These are phyloP conservation scores for Myriosclerotinia duriaeana DNA, from an alignment of 2,329 filamentous ascomycete genomes.

Conservation along the genomic window DNA sequence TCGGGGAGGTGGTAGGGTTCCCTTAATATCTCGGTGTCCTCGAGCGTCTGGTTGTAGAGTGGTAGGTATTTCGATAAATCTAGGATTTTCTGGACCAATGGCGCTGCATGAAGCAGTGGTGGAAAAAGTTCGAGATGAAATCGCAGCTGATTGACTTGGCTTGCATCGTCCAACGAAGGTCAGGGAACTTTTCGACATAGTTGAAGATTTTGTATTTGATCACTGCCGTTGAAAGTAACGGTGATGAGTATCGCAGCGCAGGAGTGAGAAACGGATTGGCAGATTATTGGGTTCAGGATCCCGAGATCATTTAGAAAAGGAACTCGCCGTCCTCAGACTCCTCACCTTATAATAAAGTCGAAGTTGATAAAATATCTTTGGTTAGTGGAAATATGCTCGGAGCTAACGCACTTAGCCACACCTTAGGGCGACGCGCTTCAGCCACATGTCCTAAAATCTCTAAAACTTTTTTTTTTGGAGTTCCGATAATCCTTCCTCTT, in stretches of 20 bases:
- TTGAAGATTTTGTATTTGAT: conserved; percentile 35
- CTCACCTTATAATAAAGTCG: not conserved
- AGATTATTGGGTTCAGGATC: not conserved
- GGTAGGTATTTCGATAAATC: conserved; percentile 78
- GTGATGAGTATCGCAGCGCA: not conserved
- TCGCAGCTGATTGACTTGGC: conserved; percentile 30
- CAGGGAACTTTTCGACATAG: conserved; percentile 35
- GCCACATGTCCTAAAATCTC: conserved; percentile 32
- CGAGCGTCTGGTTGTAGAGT: conserved; percentile 61
- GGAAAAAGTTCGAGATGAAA: conserved; percentile 46
- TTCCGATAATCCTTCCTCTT: conserved; percentile 30
- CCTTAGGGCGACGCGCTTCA: conserved; percentile 21
- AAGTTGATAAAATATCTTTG: conserved; percentile 30
- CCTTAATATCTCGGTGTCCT: conserved; percentile 57
- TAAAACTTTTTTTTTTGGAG: conserved; percentile 29
- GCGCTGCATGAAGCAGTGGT: conserved; percentile 46
- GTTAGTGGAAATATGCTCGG: conserved; percentile 20
- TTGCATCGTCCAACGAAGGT: conserved; percentile 38
- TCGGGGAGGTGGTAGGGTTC: conserved; percentile 79
- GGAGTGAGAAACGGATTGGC: not conserved
- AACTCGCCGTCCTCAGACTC: conserved; percentile 5
- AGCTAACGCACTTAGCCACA: conserved; percentile 29
- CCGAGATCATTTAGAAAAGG: not conserved
- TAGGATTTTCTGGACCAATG: conserved; percentile 81
- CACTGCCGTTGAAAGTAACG: not conserved